Evolutionary conservation across 306 rosid species (phyloP).

Genomic region (Betula pendula): DNA sequence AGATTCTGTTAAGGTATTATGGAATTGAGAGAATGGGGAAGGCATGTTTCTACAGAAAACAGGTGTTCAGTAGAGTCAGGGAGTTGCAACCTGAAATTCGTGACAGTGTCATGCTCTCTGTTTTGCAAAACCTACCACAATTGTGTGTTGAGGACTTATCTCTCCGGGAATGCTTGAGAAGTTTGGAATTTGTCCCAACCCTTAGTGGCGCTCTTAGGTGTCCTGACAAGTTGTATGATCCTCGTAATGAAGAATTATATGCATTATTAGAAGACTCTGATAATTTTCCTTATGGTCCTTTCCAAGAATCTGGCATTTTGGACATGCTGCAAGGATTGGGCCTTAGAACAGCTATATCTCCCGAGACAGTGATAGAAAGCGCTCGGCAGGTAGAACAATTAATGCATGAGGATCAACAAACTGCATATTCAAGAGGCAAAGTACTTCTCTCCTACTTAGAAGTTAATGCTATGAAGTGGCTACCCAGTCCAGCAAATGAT

Average conservation of each 20-base stretch:
- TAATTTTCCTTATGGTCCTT: constrained; percentile 77
- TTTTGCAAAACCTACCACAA: constrained; percentile 76
- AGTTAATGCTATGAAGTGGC: constrained; percentile 92
- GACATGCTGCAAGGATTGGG: constrained; percentile 84
- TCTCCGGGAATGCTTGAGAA: constrained; percentile 68
- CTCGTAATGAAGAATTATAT: constrained; percentile 77
- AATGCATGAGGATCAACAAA: constrained; percentile 77
- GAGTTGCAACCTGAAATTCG: constrained; percentile 83
- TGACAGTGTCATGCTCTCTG: constrained; percentile 72
- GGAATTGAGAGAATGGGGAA: constrained; percentile 88
- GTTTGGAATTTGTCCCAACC: constrained; percentile 74
- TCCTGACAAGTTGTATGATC: constrained; percentile 81
- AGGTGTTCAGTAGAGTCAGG: constrained; percentile 63
- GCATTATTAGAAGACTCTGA: constrained; percentile 77
- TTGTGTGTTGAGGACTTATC: constrained; percentile 71
- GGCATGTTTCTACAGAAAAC: constrained; percentile 62
- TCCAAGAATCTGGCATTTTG: constrained; percentile 64
- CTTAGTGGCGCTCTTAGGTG: constrained; percentile 60
- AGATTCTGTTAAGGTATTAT: constrained; percentile 72
- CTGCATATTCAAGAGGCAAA: constrained; percentile 73
- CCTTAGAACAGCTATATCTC: constrained; percentile 82
- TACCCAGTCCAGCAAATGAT: constrained; percentile 60
- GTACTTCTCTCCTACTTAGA: constrained; percentile 88
- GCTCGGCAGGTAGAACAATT: constrained; percentile 72
- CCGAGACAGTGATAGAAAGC: constrained; percentile 71